These are phyloP conservation scores for Chlamydomonas incerta DNA, from an alignment of 139 green algal species.

Conservation along the genomic window DNA sequence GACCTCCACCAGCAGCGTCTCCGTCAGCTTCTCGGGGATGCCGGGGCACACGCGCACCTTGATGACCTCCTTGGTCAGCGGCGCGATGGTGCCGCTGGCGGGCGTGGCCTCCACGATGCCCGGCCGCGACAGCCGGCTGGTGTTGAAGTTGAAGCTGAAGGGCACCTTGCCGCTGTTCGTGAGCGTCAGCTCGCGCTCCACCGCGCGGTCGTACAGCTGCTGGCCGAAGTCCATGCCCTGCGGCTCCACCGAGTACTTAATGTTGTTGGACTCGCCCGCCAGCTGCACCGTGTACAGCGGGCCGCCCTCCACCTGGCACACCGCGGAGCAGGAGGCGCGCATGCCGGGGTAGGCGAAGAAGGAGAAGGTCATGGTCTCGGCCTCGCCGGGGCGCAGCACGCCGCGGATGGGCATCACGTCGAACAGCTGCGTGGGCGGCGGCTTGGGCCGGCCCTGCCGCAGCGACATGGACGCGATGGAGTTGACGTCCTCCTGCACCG, in stretches of 20 bases:
- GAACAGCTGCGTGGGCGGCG: slow-evolving; percentile 70
- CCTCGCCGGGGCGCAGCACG: slow-evolving; percentile 68
- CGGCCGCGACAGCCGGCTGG: slow-evolving; percentile 55
- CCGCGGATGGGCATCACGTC: slow-evolving; percentile 84
- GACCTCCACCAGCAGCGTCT: slow-evolving; percentile 78
- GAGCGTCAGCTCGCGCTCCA: slow-evolving; percentile 73
- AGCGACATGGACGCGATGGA: slow-evolving; percentile 51
- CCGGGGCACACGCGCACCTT: slow-evolving; percentile 66
- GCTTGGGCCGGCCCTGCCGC: slow-evolving; percentile 46
- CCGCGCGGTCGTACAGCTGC: slow-evolving; percentile 71
- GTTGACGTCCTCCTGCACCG: slow-evolving; percentile 52
- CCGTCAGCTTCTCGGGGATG: slow-evolving; percentile 74
- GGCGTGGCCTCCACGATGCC: slow-evolving; percentile 61
- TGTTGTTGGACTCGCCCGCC: slow-evolving; percentile 75
- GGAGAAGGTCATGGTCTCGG: slow-evolving; percentile 66
- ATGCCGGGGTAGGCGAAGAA: slow-evolving; percentile 79
- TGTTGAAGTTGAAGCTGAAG: slow-evolving; percentile 77
- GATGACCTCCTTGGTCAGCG: slow-evolving; percentile 64
- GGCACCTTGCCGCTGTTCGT: slow-evolving; percentile 77
- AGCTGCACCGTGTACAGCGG: slow-evolving; percentile 70
- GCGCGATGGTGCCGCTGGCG: slow-evolving; percentile 52
- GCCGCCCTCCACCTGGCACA: slow-evolving; percentile 80
- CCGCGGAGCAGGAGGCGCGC: slow-evolving; percentile 57
- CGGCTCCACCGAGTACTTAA: slow-evolving; percentile 79
- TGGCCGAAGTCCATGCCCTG: slow-evolving; percentile 67